Evolutionary conservation across 225 moss, liverwort and hornwort genomes (phyloP), one percentile per base, ranked within the genome.

Genomic region (Physcomitrellopsis africana): DNA sequence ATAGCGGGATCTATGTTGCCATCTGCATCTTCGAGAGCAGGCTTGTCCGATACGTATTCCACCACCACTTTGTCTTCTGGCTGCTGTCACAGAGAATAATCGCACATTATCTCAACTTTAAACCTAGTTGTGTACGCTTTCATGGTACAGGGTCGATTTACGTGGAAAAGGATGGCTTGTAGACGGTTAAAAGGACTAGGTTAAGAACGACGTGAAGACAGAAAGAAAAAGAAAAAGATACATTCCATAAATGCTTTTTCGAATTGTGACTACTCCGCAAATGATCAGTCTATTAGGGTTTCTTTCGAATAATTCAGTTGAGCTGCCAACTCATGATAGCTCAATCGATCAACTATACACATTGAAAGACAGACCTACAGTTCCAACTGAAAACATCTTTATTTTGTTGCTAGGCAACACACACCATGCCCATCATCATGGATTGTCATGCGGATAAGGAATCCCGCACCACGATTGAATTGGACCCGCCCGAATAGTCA

Each of bases 41-140:
- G 92, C 76, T 99, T 95, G 72, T 99, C 99, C 0, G 93, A 89
- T 37, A 99, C 87, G 64, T 99, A 99, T 78, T 93, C 99, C 80
- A 99, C 90, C 72, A 89, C 95, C 65, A 99, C 92, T 76, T 88
- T 79, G 80, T 95, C 99, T 60, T 80, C 81, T 23, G 56, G 78
- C 92, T 97, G 86, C 37, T 48, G 75, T 32, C 72, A 68, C 61
- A 84, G 63, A 24, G n/a, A 27, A 41, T 65, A 57, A 70, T 24
- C 44, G 17, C 74, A 74, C 62, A 70, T 20, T 51, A 69, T 77
- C 60, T 37, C 32, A 37, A 37, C 32, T 37, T 37, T 37, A 7
- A 37, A 37, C 4, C 32, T 37, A 37, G 32, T 37, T 2, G 32
- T 4, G 32, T 37, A 5, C 80, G 43, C 76, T 66, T 49, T 26